A percentile compares a stretch with the other conserved stretches of the same genome.
phyloP scores from a whole-genome alignment of 495 filamentous ascomycete species.

The Jackrogersella multiformis region DNA sequence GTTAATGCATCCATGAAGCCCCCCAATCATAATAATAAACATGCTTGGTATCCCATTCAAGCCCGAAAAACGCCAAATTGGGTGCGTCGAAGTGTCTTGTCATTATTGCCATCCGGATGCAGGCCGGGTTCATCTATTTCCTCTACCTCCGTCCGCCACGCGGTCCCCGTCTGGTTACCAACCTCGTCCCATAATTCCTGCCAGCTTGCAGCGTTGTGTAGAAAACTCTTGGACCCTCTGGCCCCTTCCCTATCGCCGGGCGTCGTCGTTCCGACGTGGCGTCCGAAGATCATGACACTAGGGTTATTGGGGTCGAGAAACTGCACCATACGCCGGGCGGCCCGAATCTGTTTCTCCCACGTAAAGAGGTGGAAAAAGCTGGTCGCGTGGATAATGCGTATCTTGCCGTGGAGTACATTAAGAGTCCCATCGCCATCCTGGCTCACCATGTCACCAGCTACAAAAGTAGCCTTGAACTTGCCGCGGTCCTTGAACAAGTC shows the following conservation, averaged over 20 bases:
- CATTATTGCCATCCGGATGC: conserved; percentile 11
- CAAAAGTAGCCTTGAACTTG: conserved; percentile 40
- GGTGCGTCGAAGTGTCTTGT: conserved; percentile 33
- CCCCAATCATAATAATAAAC: neutral
- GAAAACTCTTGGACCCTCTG: conserved; percentile 46
- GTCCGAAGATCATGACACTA: conserved; percentile 54
- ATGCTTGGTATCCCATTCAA: conserved; percentile 1
- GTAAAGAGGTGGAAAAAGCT: conserved; percentile 59
- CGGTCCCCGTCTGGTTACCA: conserved; percentile 52
- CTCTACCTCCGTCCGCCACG: conserved; percentile 52
- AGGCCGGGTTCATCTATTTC: conserved; percentile 36
- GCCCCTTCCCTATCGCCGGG: conserved; percentile 37
- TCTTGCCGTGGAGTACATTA: conserved; percentile 41
- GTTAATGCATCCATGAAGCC: neutral
- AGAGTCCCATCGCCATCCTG: conserved; percentile 28
- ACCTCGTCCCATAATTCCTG: conserved; percentile 58
- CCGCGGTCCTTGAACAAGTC: conserved; percentile 50
- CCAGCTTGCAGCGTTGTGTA: conserved; percentile 55
- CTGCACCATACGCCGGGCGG: conserved; percentile 47
- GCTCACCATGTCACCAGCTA: conserved; percentile 48
- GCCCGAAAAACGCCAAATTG: conserved; percentile 38
- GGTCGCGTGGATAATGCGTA: conserved; percentile 54
- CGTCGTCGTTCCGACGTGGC: conserved; percentile 52
- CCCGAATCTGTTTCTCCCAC: conserved; percentile 50
- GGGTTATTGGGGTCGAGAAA: conserved; percentile 47